phyloP scores from a whole-genome alignment of 2,329 filamentous ascomycete species.

The Xylariaceae sp. region DNA sequence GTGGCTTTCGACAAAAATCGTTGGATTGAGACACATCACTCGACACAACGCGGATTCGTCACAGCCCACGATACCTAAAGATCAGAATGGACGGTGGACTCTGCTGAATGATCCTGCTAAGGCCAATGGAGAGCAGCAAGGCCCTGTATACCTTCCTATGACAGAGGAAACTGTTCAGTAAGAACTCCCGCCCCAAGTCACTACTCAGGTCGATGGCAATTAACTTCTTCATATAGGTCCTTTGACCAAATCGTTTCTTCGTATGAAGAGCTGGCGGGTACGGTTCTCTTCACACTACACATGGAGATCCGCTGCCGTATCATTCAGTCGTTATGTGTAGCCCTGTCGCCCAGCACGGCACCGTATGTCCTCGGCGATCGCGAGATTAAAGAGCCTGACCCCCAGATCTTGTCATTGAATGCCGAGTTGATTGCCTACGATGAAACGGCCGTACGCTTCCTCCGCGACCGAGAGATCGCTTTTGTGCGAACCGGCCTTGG shows the following conservation, averaged over 20 bases:
- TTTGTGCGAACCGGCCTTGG: conserved; percentile 76
- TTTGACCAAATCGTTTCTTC: conserved; percentile 85
- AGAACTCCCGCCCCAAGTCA: conserved; percentile 32
- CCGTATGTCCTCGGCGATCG: conserved; percentile 62
- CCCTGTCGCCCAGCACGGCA: conserved; percentile 53
- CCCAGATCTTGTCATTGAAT: conserved; percentile 77
- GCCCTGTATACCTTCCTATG: conserved; percentile 76
- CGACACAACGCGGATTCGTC: conserved; percentile 63
- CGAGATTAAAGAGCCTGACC: conserved; percentile 70
- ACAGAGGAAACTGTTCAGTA: conserved; percentile 78
- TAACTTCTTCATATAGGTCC: conserved; percentile 44
- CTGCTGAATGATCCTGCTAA: conserved; percentile 61
- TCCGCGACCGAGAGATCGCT: conserved; percentile 63
- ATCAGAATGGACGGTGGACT: conserved; percentile 75
- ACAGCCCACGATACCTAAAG: conserved; percentile 45
- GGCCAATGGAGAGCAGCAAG: conserved; percentile 50
- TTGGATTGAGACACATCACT: conserved; percentile 77
- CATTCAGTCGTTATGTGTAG: conserved; percentile 67
- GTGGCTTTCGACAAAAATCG: conserved; percentile 83
- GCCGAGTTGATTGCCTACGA: conserved; percentile 81
- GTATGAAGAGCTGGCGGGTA: conserved; percentile 73
- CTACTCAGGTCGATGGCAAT: not conserved
- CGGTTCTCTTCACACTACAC: conserved; percentile 78
- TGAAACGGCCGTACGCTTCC: conserved; percentile 67
- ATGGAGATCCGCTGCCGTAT: conserved; percentile 83